phyloP scores from a whole-genome alignment of 2,329 filamentous ascomycete species.

The Xylariaceae sp. region DNA sequence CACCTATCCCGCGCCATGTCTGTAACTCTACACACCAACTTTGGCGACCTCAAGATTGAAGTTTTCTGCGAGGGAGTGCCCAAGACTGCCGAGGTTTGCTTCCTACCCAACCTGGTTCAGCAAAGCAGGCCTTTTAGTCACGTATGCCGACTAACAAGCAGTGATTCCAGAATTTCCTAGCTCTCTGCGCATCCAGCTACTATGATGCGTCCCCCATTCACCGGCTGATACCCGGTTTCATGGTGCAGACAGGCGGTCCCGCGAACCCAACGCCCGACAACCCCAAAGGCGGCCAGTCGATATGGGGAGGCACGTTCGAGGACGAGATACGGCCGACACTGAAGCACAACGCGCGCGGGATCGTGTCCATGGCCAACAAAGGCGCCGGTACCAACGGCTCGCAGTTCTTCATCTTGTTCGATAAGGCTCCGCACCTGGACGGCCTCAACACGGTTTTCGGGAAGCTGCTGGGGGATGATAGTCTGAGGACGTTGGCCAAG shows the following conservation, averaged over 20 bases:
- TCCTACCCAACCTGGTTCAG: neutral
- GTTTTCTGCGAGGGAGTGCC: conserved; percentile 94
- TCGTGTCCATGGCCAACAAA: conserved; percentile 75
- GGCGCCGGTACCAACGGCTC: conserved; percentile 67
- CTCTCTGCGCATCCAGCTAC: conserved; percentile 73
- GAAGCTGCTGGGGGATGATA: conserved; percentile 61
- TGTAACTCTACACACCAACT: conserved; percentile 75
- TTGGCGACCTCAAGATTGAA: conserved; percentile 90
- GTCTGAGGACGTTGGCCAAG: conserved; percentile 59
- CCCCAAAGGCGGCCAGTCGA: conserved; percentile 64
- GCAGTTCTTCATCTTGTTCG: conserved; percentile 78
- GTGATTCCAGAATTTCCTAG: conserved; percentile 70
- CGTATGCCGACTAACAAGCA: conserved; percentile 10
- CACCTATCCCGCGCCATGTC: conserved; percentile 44
- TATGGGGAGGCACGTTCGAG: conserved; percentile 69
- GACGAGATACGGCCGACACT: conserved; percentile 73
- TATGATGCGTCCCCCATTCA: conserved; percentile 74
- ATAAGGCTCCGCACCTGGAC: conserved; percentile 73
- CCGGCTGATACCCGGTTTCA: conserved; percentile 74
- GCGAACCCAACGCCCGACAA: conserved; percentile 50
- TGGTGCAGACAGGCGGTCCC: conserved; percentile 69
- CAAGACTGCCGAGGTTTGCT: conserved; percentile 73
- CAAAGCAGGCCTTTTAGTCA: neutral
- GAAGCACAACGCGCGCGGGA: conserved; percentile 61
- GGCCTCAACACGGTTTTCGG: conserved; percentile 82